Conservation (phyloP, 2,329 filamentous ascomycete genomes). For the Arthrobotrys megalospora region DNA sequence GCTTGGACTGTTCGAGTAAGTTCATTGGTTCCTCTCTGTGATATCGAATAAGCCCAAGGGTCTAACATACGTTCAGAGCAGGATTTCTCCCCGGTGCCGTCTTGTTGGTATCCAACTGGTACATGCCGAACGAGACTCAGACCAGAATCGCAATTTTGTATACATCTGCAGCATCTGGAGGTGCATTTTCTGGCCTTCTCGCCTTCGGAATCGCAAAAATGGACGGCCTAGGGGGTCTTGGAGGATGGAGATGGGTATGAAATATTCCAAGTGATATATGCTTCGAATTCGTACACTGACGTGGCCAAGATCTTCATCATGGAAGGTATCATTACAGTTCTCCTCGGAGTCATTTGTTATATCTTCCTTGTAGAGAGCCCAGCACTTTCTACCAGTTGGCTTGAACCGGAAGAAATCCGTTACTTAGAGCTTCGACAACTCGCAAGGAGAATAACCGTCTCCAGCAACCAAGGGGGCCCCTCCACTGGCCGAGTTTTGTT, state of each 20-base stretch:
- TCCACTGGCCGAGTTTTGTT: slow-evolving; percentile 67
- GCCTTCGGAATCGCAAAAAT: slow-evolving; percentile 75
- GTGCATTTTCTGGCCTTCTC: slow-evolving; percentile 75
- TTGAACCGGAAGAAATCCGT: slow-evolving; percentile 68
- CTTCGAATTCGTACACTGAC: neutral
- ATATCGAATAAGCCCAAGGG: neutral
- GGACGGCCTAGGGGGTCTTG: slow-evolving; percentile 72
- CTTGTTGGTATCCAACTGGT: slow-evolving; percentile 77
- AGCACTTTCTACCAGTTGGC: slow-evolving; percentile 66
- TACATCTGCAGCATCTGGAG: slow-evolving; percentile 75
- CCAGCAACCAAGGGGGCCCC: slow-evolving; percentile 62
- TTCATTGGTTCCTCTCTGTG: neutral
- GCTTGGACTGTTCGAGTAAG: slow-evolving; percentile 64
- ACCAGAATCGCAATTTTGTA: slow-evolving; percentile 74
- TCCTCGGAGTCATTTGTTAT: slow-evolving; percentile 62
- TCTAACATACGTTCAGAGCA: slow-evolving; percentile 62
- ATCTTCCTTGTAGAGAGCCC: slow-evolving; percentile 67
- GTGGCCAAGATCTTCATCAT: slow-evolving; percentile 73
- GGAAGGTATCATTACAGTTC: slow-evolving; percentile 67
- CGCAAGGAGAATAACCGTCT: slow-evolving; percentile 64
- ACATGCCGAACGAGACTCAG: slow-evolving; percentile 75
- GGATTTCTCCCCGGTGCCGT: slow-evolving; percentile 76
- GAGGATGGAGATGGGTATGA: slow-evolving; percentile 74
- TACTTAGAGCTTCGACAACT: slow-evolving; percentile 68
- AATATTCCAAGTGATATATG: neutral